Evolutionary conservation across 352 stramenopile species (phyloP).

Genomic region (Globisporangium nodosum): DNA sequence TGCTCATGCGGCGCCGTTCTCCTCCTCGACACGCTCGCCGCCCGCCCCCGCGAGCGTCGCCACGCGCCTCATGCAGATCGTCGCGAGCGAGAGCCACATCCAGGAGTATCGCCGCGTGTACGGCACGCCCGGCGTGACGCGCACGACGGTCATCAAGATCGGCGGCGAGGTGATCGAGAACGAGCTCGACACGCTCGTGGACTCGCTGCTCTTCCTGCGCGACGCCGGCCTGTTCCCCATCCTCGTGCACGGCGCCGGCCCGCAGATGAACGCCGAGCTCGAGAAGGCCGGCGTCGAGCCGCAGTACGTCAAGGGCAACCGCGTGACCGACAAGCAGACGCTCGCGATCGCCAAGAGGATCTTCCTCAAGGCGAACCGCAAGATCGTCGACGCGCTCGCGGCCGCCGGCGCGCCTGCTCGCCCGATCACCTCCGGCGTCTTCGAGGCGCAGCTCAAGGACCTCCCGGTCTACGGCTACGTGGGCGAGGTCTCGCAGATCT

Average conservation of each 20-base stretch:
- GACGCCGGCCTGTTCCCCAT: conserved; percentile 82
- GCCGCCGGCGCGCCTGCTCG: conserved; percentile 53
- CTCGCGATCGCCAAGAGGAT: conserved; percentile 83
- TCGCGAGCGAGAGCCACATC: conserved; percentile 50
- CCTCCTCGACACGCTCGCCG: conserved; percentile 8
- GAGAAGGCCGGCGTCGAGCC: conserved; percentile 73
- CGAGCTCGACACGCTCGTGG: conserved; percentile 80
- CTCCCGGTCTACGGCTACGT: conserved; percentile 83
- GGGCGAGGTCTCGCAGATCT: conserved; percentile 76
- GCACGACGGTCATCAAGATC: conserved; percentile 87
- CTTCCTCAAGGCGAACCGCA: conserved; percentile 80
- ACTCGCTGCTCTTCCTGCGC: conserved; percentile 80
- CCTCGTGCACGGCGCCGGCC: conserved; percentile 82
- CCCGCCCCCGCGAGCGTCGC: conserved; percentile 26
- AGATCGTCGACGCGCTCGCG: conserved; percentile 71
- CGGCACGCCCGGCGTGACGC: conserved; percentile 57
- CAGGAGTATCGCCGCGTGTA: conserved; percentile 73
- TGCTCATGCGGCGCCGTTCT: not conserved
- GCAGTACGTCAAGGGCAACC: conserved; percentile 84
- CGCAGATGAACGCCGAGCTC: conserved; percentile 88
- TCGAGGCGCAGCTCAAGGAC: conserved; percentile 78
- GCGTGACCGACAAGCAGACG: conserved; percentile 84
- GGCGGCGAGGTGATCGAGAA: conserved; percentile 86
- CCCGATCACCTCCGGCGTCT: conserved; percentile 85
- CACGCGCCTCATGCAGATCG: conserved; percentile 49